phyloP scores from a whole-genome alignment of 2,329 filamentous ascomycete species.

The Fusarium anguioides region DNA sequence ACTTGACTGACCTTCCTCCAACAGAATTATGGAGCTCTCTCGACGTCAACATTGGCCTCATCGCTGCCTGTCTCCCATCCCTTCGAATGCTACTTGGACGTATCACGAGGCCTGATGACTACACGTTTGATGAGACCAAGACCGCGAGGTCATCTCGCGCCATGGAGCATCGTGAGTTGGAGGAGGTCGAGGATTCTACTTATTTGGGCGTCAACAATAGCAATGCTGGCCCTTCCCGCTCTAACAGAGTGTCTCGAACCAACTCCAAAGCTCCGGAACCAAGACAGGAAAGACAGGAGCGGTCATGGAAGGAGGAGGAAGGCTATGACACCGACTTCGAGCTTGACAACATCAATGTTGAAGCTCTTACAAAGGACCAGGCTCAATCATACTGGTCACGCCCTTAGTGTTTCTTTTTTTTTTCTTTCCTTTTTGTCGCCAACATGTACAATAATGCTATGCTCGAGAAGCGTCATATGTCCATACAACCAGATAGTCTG shows the following conservation, averaged over 20 bases:
- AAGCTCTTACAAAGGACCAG: slow-evolving; percentile 23
- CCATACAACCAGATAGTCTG: not conserved
- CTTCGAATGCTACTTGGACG: slow-evolving; percentile 23
- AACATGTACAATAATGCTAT: not conserved
- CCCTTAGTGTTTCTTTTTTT: not conserved
- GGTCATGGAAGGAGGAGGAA: slow-evolving; percentile 21
- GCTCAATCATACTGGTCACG: slow-evolving; percentile 27
- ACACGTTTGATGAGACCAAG: slow-evolving; percentile 23
- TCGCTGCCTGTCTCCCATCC: slow-evolving; percentile 28
- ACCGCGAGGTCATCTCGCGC: slow-evolving; percentile 13
- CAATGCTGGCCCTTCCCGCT: slow-evolving; percentile 4
- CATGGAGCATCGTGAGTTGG: slow-evolving; percentile 22
- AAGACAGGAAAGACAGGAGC: not conserved
- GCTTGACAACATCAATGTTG: slow-evolving; percentile 25
- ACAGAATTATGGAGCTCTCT: slow-evolving; percentile 36
- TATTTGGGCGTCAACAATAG: slow-evolving; percentile 18
- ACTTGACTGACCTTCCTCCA: not conserved
- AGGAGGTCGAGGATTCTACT: slow-evolving; percentile 23
- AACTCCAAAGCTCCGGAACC: not conserved
- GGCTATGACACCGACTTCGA: slow-evolving; percentile 13
- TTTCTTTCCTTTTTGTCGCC: no score
- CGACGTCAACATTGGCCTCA: slow-evolving; percentile 32
- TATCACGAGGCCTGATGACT: slow-evolving; percentile 4
- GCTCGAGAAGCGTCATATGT: not conserved
- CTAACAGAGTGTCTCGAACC: not conserved